Evolutionary conservation across 83 land plant genomes (phyloP).

Genomic region (Thuja plicata): DNA sequence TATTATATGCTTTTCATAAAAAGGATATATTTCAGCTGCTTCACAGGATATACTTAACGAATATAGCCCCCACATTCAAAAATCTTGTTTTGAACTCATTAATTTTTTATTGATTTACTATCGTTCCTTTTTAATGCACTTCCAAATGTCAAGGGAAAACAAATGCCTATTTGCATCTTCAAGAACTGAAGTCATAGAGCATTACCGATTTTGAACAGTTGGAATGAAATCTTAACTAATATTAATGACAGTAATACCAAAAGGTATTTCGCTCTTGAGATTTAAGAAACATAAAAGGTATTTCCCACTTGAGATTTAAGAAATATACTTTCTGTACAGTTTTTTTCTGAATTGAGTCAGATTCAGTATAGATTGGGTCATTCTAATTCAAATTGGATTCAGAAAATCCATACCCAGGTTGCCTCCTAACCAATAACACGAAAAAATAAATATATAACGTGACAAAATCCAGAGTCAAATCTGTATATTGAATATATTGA

Average conservation of each 20-base stretch:
- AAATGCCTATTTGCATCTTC: not conserved
- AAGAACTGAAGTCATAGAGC: not conserved
- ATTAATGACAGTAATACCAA: not conserved
- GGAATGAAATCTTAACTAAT: not conserved
- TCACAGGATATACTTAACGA: not conserved
- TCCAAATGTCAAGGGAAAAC: not conserved
- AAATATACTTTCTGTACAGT: not conserved
- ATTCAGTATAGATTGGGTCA: not conserved
- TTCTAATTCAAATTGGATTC: not conserved
- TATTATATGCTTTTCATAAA: not conserved
- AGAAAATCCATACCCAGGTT: not conserved
- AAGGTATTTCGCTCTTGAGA: not conserved
- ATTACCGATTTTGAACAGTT: not conserved
- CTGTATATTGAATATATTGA: not conserved
- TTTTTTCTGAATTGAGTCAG: not conserved
- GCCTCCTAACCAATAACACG: not conserved
- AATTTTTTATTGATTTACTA: not conserved
- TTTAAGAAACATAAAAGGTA: not conserved
- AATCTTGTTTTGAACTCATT: not conserved
- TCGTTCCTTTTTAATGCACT: not conserved
- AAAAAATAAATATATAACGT: not conserved
- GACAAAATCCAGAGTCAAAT: not conserved
- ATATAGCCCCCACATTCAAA: not conserved
- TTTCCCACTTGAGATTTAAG: not conserved
- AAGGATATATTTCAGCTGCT: not conserved